These are phyloP conservation scores for Malania oleifera DNA, from an alignment of 164 flowering plant species.

Conservation along the genomic window DNA sequence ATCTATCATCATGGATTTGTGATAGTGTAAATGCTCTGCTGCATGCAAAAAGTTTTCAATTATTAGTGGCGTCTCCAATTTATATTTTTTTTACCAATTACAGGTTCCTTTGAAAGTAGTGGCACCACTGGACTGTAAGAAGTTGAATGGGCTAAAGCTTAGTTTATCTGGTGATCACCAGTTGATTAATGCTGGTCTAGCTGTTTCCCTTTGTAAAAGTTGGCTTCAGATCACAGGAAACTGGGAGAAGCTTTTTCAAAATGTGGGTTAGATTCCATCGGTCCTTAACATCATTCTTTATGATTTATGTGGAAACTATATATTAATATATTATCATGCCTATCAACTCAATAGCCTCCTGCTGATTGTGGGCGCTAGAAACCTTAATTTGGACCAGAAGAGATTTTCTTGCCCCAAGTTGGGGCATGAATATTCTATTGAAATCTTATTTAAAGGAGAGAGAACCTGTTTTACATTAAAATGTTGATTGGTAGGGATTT, in stretches of 20 bases:
- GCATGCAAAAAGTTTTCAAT: too few species aligned
- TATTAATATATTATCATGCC: not conserved
- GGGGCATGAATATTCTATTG: too few species aligned
- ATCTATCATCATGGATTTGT: too few species aligned
- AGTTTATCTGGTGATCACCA: slow-evolving; percentile 88
- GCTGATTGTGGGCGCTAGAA: too few species aligned
- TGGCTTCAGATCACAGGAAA: slow-evolving; percentile 77
- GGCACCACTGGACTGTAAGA: slow-evolving; percentile 42
- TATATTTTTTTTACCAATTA: slow-evolving; percentile 11
- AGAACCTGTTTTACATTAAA: not conserved
- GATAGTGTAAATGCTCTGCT: too few species aligned
- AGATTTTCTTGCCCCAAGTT: too few species aligned
- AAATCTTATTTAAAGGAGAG: too few species aligned
- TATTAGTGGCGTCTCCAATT: not conserved
- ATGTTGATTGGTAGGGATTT: not conserved
- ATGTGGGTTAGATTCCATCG: slow-evolving; percentile 31
- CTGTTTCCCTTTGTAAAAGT: slow-evolving; percentile 63
- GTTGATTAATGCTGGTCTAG: slow-evolving; percentile 72
- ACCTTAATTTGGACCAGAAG: too few species aligned
- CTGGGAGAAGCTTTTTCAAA: slow-evolving; percentile 36
- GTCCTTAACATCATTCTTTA: not conserved
- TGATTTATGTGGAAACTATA: not conserved
- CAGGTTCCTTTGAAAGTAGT: slow-evolving; percentile 73
- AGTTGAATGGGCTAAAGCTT: slow-evolving; percentile 44
- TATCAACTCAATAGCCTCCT: not conserved